Conservation (phyloP, 805 yeast species). For the Metschnikowia kofuensis region DNA sequence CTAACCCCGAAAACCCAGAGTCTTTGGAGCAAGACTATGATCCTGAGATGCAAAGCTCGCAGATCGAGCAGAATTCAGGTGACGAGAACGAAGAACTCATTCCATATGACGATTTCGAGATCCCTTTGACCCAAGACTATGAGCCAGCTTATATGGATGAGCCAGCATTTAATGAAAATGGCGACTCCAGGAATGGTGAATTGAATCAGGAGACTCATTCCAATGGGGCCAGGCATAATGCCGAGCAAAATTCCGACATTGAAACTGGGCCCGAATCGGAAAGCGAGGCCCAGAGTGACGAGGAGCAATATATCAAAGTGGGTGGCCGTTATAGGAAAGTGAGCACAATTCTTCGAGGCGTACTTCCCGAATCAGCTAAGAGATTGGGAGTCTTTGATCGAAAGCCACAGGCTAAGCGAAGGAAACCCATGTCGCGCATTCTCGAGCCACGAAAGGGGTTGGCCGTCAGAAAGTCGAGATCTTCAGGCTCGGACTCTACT, state of each 20-base stretch:
- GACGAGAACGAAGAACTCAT: constrained; percentile 11
- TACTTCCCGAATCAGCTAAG: constrained; percentile 40
- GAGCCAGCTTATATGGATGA: not conserved
- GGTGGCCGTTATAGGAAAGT: constrained; percentile 25
- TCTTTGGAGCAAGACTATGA: constrained; percentile 8
- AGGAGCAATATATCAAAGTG: constrained; percentile 16
- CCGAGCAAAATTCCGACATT: too few relatives aligned
- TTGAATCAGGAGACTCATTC: too few relatives aligned
- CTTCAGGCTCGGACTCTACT: constrained; percentile 4
- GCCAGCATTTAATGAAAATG: not conserved
- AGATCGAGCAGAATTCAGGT: not conserved
- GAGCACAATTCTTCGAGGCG: constrained; percentile 32
- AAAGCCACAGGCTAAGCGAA: constrained; percentile 9
- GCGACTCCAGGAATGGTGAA: too few relatives aligned
- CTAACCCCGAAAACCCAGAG: not conserved
- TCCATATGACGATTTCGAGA: constrained; percentile 12
- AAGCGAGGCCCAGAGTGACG: constrained; percentile 3
- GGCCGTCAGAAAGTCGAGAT: constrained; percentile 28
- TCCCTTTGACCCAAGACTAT: constrained; percentile 4
- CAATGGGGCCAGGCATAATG: too few relatives aligned
- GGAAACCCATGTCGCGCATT: not conserved
- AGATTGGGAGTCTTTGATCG: constrained; percentile 23
- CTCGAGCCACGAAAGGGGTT: constrained; percentile 33
- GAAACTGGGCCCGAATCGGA: not conserved
- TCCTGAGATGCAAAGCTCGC: constrained; percentile 3